Evolutionary conservation across 2,329 filamentous ascomycete species (phyloP), one percentile per base, ranked within the genome.

Genomic region (Penicillium griseofulvum): DNA sequence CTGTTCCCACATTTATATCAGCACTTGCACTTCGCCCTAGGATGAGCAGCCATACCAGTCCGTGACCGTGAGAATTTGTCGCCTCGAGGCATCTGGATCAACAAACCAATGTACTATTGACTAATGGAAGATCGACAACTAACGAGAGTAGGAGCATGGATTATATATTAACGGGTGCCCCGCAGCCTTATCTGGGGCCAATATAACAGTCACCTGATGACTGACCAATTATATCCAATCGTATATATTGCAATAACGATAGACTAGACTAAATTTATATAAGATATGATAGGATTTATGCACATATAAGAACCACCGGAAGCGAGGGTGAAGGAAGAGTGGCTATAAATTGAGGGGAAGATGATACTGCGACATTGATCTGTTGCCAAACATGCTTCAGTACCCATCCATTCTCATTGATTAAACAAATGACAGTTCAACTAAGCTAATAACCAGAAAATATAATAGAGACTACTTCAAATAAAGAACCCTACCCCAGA

Each of bases 21-120:
- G 56, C 16, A 14, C 34, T 14, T 31, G 14, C 10, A 42, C 9
- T 28, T 33, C 7, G 16, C 17, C 12, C 10, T 6, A 10, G 5
- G 14, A 17, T 8, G 16, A 39, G 16, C 17, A 4, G n/a, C 12
- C 14, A 9, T 64, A 65, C 63, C 63, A 26, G 48, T 62, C 34
- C 59, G 56, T 37, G 63, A 65, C 37, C 63, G 55, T 17, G 59
- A 58, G n/a, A 60, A 57, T 28, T 49, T 53, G 39, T 60, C 54
- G 26, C 41, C 49, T 49, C 39, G 49, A 46, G 50, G 47, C 63
- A 65, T 65, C 19, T 58, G 44, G 37, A 38, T 19, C 17, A 37
- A 26, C 5, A 31, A 7, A 6, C 34, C 9, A 17, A 17, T 12
- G 5, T 1, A 6, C 11, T 16, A 19, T 29, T 22, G 3, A 1